These are phyloP conservation scores for Leccinum sublutescens DNA, from an alignment of 768 basidiomycete species.

Conservation along the genomic window DNA sequence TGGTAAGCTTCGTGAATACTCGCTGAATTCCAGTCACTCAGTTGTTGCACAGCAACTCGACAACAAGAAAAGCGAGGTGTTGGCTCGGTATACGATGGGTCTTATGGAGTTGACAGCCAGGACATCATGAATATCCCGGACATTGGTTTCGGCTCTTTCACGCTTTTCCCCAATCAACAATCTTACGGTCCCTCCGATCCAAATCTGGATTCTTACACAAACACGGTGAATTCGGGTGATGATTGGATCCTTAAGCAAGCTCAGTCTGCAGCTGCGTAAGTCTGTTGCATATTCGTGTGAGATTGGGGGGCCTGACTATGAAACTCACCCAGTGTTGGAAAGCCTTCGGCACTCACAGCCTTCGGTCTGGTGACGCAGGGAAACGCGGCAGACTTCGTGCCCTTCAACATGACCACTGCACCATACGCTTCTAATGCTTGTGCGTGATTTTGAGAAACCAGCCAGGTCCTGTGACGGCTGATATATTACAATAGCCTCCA, in stretches of 20 bases:
- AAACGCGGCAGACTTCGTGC: slow-evolving; percentile 54
- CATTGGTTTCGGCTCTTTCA: slow-evolving; percentile 60
- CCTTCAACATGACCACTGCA: slow-evolving; percentile 53
- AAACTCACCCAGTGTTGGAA: slow-evolving; percentile 42
- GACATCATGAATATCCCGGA: slow-evolving; percentile 58
- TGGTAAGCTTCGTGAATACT: slow-evolving; percentile 32
- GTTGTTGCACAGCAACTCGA: slow-evolving; percentile 39
- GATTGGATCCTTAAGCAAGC: slow-evolving; percentile 57
- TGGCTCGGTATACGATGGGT: slow-evolving; percentile 58
- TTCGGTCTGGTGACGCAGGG: slow-evolving; percentile 64
- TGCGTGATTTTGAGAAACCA: slow-evolving; percentile 14
- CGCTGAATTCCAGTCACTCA: slow-evolving; percentile 1
- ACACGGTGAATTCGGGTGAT: slow-evolving; percentile 48
- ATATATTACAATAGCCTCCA: slow-evolving; percentile 14
- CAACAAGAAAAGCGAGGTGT: slow-evolving; percentile 43
- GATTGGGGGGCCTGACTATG: slow-evolving; percentile 5
- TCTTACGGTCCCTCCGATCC: slow-evolving; percentile 50
- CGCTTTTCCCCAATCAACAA: slow-evolving; percentile 69
- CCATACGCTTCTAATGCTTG: slow-evolving; percentile 40
- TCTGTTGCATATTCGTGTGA: not conserved
- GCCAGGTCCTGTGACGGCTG: not conserved
- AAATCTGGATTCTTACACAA: slow-evolving; percentile 49
- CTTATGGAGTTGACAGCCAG: slow-evolving; percentile 64
- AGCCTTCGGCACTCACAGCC: slow-evolving; percentile 51
- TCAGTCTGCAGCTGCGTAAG: slow-evolving; percentile 44